Evolutionary conservation across 2,329 filamentous ascomycete species (phyloP), one percentile per base, ranked within the genome.

Genomic region (Torrubiella hemipterigena): DNA sequence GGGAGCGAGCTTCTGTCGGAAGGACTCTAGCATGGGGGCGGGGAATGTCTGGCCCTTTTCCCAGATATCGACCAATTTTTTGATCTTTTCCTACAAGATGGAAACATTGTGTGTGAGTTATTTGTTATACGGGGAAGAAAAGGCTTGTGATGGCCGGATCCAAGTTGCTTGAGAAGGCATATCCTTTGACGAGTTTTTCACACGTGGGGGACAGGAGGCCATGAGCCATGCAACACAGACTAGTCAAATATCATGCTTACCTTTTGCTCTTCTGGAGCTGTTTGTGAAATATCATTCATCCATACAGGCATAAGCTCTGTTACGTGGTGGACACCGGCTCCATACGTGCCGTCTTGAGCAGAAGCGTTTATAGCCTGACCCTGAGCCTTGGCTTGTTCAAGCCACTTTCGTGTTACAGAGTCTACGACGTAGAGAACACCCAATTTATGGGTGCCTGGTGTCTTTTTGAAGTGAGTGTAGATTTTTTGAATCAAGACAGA

Each of bases 391-490:
- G 91, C 89, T 61, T 86, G 82, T 58, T 96, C 89, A 67, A 94
- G 77, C 89, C 91, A 98, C 67, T 93, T 89, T 62, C 91, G 85
- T 58, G 87, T 89, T 73, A 98, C 87, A 68, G 89, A 94, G 72
- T 98, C 91, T 87, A 98, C 84, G 64, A 96, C 87, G 78, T 98
- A 98, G 64, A 98, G 79, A 53, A 95, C 87, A 63, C 91, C 91
- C 59, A 98, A 73, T 65, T 98, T 98, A 73, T 98, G 89, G 55
- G 86, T 93, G 55, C 77, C 77, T 38, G 85, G 84, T 45, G 87
- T 80, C 61, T 91, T 93, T 61, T 93, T 94, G 71, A 96, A 93
- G 52, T 95, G 87, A 43, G 87, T 93, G 63, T 83, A 94, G 51
- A 98, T 81, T 58, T 93, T 95, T 58, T 94, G 86, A 48, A 96